Conservation (phyloP, 495 filamentous ascomycete genomes). For the Lasiosphaeria hispida region DNA sequence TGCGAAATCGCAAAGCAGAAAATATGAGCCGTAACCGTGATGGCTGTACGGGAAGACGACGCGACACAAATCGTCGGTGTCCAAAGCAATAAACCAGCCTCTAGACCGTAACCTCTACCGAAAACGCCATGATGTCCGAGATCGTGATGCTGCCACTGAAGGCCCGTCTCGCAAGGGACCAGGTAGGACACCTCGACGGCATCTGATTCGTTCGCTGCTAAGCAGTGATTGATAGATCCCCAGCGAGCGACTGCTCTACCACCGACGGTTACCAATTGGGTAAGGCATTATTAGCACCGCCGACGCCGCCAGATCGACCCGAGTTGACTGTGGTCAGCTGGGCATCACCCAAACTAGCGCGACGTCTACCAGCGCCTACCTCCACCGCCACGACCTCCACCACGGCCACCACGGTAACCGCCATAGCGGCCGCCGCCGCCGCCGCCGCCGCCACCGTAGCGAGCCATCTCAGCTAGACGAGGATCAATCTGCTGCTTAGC, state of each 20-base stretch:
- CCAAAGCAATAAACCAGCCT: conserved; percentile 26
- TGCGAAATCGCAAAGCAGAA: background rate
- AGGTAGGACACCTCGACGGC: background rate
- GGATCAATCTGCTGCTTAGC: conserved; percentile 99
- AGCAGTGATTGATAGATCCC: background rate
- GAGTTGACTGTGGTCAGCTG: conserved; percentile 17
- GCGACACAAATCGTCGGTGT: conserved; percentile 9
- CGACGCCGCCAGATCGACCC: conserved; percentile 31
- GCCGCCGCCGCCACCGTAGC: conserved; percentile 86
- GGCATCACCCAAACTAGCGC: background rate
- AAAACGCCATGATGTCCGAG: conserved; percentile 23
- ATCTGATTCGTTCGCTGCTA: background rate
- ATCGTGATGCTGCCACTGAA: conserved; percentile 6
- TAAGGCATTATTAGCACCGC: conserved; percentile 47
- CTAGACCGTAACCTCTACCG: conserved; percentile 26
- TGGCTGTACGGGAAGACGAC: background rate
- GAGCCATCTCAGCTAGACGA: conserved; percentile 90
- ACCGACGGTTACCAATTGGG: conserved; percentile 47
- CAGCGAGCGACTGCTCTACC: conserved; percentile 30
- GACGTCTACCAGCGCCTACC: conserved; percentile 24
- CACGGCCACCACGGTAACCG: conserved; percentile 44
- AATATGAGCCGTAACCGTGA: background rate
- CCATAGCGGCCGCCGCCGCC: conserved; percentile 66
- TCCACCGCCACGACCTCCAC: conserved; percentile 39
- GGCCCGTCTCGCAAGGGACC: conserved; percentile 6